Conservation (phyloP, 2,329 filamentous ascomycete species). For the Fusarium graminum region DNA sequence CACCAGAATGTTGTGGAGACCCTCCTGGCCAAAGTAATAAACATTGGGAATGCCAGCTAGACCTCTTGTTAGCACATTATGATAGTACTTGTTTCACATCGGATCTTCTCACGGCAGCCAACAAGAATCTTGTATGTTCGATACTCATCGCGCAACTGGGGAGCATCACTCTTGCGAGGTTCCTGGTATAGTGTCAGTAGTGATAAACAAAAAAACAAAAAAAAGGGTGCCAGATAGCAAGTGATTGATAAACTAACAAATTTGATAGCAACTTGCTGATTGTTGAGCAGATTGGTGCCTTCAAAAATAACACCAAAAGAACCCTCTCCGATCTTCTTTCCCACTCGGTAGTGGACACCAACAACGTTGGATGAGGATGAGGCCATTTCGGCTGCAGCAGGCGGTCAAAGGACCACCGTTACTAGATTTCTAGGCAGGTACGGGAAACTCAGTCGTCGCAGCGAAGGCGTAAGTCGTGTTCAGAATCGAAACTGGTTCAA, state of each 20-base stretch:
- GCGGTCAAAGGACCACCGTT: slow-evolving; percentile 48
- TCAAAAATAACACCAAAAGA: slow-evolving; percentile 99
- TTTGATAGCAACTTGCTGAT: slow-evolving; percentile 99
- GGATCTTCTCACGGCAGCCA: slow-evolving; percentile 84
- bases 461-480: slow-evolving; percentile 22
- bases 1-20: slow-evolving; percentile 97
- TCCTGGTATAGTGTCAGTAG: slow-evolving; percentile 70
- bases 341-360: slow-evolving; percentile 97
- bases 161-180: slow-evolving; percentile 98
- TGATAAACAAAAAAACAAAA: background rate
- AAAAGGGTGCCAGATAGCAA: background rate
- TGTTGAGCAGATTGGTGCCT: slow-evolving; percentile 97
- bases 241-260: slow-evolving; percentile 73
- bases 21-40: slow-evolving; percentile 99
- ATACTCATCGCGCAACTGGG: slow-evolving; percentile 97
- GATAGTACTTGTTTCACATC: slow-evolving; percentile 49
- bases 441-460: slow-evolving; percentile 24
- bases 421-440: slow-evolving; percentile 31
- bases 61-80: slow-evolving; percentile 41
- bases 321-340: slow-evolving; percentile 99
- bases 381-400: slow-evolving; percentile 70
- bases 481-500: slow-evolving; percentile 31
- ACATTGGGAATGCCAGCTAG: slow-evolving; percentile 98
- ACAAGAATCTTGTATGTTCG: slow-evolving; percentile 99
- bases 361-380: slow-evolving; percentile 96